Base-by-base conservation (phyloP, 2,329 filamentous ascomycete species). In the Westerdykella aurantiaca region DNA sequence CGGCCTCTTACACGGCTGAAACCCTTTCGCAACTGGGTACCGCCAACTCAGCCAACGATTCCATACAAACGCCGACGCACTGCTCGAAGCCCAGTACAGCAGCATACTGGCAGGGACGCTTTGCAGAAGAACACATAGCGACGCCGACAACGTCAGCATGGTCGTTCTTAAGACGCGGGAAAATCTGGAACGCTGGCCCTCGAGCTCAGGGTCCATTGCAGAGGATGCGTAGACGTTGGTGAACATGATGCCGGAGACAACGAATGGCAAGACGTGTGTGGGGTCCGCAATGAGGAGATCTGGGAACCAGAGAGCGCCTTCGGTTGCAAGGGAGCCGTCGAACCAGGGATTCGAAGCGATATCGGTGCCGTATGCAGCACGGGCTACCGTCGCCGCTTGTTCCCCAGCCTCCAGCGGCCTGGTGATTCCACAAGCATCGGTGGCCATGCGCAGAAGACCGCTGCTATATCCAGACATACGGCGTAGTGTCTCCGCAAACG, bases 291-390 rank as follows among this genome's bases (percentile, higher is more conserved):
- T 55, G 5, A 78, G 64, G 12, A 84, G 70, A 56, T 83, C 71
- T 1, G 73, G 70, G 44, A 82, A 81, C 80, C 80, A 84, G 2
- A 80, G 66, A 3, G 74, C 70, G n/a, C 80, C 80, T 63, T 81
- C 80, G 6, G 59, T 70, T 5, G 73, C 70, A 13, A 83, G 63
- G 4, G 72, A 70, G 3, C 73, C 71, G 50, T 80, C 75, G 25
- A 74, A 60, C 55, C 60, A 66, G 6, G 44, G 43, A 37, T 49
- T 60, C 13, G 12, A n/a, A 6, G 29, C 18, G 7, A 37, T 14
- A 16, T 37, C 39, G 11, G 22, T 31, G n/a, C 29, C 40, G 16
- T 11, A 29, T 29, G 25, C 25, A 12, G 11, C 25, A 9, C 25
- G 9, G 25, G 10, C 10, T 29, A 3, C 25, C 18, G 18, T 21